Conservation (phyloP, 345 rosid genomes). For the Pistacia atlantica region DNA sequence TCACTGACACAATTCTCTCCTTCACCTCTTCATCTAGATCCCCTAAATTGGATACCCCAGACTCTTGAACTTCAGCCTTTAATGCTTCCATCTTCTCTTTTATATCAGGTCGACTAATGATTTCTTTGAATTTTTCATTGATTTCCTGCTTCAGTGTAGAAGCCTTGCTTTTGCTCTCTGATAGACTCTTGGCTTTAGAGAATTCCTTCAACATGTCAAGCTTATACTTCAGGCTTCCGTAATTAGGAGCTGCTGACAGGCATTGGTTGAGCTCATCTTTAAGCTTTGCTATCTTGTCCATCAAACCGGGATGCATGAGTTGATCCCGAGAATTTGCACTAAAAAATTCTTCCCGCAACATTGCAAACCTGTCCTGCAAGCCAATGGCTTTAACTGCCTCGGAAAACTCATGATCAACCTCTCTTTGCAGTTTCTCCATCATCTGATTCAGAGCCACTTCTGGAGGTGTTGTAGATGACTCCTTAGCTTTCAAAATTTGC, state of each 20-base stretch:
- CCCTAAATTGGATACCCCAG: slow-evolving; percentile 54
- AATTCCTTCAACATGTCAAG: slow-evolving; percentile 72
- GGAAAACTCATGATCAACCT: slow-evolving; percentile 71
- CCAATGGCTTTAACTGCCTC: slow-evolving; percentile 68
- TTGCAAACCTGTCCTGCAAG: slow-evolving; percentile 49
- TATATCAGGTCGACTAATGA: slow-evolving; percentile 52
- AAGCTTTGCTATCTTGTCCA: slow-evolving; percentile 66
- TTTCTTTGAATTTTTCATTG: slow-evolving; percentile 60
- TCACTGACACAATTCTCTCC: slow-evolving; percentile 49
- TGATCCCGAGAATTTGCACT: slow-evolving; percentile 56
- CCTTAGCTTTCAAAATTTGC: slow-evolving; percentile 66
- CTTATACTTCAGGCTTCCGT: slow-evolving; percentile 61
- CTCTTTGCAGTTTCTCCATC: slow-evolving; percentile 68
- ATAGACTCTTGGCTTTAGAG: slow-evolving; percentile 52
- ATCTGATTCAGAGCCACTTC: slow-evolving; percentile 53
- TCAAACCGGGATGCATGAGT: slow-evolving; percentile 55
- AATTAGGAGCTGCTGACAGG: slow-evolving; percentile 63
- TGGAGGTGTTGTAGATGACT: slow-evolving; percentile 58
- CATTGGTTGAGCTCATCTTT: slow-evolving; percentile 57
- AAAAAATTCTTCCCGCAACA: slow-evolving; percentile 51
- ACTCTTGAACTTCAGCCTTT: slow-evolving; percentile 48
- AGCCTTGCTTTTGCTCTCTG: slow-evolving; percentile 37
- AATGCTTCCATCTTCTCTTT: slow-evolving; percentile 69
- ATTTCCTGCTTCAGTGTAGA: slow-evolving; percentile 48
- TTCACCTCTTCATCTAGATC: slow-evolving; percentile 58